Evolutionary conservation across 1,284 basidiomycete species (phyloP), one percentile per base, ranked within the genome.

Genomic region (Thelephora terrestris): DNA sequence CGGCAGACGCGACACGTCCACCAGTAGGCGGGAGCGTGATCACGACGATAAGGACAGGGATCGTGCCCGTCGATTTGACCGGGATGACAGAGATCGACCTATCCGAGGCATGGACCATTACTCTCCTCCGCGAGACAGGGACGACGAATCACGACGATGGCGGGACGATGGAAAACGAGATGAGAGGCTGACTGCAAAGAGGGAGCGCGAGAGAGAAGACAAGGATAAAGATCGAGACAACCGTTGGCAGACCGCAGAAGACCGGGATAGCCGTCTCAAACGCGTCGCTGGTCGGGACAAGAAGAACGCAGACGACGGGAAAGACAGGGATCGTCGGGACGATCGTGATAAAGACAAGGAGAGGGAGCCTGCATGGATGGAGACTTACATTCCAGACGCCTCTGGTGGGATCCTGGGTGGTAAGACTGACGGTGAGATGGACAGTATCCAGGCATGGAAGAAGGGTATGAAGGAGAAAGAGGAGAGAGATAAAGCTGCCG

Each of bases 341-440:
- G 62, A 63, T 44, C 66, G 69, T 43, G 77, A 79, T 43, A 66
- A 73, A 53, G 79, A 81, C 57, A 79, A 75, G 60, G 86, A 87
- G 68, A 89, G 82, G 57, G 86, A 91, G 59, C 90, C 89, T 18
- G 89, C 89, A 16, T 92, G 89, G 89, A 91, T 92, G 86, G 87
- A 89, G 54, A 81, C 86, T n/a, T 89, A 90, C 58, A 74, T 86
- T 53, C 81, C 85, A 3, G 71, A 72, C 37, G 61, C 74, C n/a
- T 68, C 67, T 37, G 66, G 69, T 48, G 82, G 79, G 12, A 80
- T 85, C 48, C 67, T 85, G 47, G 83, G 84, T 16, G 77, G 75
- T 5, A 74, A 76, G 52, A 66, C 67, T 32, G 74, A 78, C 43
- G 85, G 83, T 18, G 84, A 85, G 58, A 67, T 90, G 21, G 89